Base-by-base conservation (phyloP, 2,329 filamentous ascomycete species). In the Rhynchosporium agropyri region DNA sequence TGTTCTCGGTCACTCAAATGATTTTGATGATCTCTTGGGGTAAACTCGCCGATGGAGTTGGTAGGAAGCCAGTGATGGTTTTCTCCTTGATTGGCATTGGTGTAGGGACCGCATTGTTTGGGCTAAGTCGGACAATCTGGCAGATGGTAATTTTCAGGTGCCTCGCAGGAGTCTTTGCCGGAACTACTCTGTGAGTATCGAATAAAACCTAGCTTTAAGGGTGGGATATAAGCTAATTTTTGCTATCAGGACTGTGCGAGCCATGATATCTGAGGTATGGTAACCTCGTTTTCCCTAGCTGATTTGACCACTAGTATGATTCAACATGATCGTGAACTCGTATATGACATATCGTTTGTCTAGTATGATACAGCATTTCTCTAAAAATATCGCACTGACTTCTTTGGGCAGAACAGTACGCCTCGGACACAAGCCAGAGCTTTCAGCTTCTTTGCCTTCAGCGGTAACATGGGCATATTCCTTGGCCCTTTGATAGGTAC, bases 1-100 rank as follows among this genome's bases (percentile, higher is more conserved):
- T 92, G 36, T 94, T 93, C 76, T 90, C 87, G 2, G 77, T 89
- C 5, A 89, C 88, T 0, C 90, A 93, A 75, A 91, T 91, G 81
- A 61, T 84, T n/a, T 83, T 92, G 63, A 91, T 94, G 85, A 83
- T 94, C 31, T 77, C 81, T 66, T 94, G 91, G 88, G 89, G 89
- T 56, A 79, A 78, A 70, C 85, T 80, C 61, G 84, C 84, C 3
- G 91, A 95, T 75, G 81, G 83, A 7, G 75, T 87, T 45, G 90
- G 91, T 38, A 83, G 91, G 50, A 91, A 91, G 67, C 89, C 90
- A 0, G 82, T 91, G 0, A 81, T 95, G 10, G 81, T 92, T 2
- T 78, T 81, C 69, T 90, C 87, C 0, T 77, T 93, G 5, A 69
- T 81, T 13, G 91, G 90, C 46, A 82, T 91, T 43, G 77, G 83